Evolutionary conservation across 306 rosid genomes (phyloP).

Genomic region (Cicer yamashitae): DNA sequence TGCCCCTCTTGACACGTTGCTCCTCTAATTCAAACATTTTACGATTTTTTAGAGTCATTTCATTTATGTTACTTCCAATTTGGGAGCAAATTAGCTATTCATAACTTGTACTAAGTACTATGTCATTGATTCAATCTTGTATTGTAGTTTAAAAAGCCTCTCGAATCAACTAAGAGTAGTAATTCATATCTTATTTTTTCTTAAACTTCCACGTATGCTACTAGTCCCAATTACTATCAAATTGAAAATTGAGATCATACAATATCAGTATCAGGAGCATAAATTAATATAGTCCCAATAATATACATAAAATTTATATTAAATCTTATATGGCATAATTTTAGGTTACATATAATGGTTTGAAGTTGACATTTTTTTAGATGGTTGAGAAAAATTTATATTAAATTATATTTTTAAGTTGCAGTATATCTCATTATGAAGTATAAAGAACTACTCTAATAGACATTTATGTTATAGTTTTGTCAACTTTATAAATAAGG

Average conservation of each 20-base stretch:
- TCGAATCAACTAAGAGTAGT: background rate
- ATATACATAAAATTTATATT: too few species aligned
- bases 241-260: background rate
- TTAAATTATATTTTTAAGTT: too few species aligned
- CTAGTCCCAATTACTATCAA: background rate
- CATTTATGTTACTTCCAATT: background rate
- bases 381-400: too few species aligned
- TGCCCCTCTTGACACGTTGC: constrained; percentile 37
- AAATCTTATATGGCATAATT: too few species aligned
- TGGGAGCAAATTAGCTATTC: background rate
- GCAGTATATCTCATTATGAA: too few species aligned
- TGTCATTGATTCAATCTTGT: background rate
- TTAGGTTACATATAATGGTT: too few species aligned
- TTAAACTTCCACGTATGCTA: background rate
- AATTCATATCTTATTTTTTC: background rate
- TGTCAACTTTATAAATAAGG: too few species aligned
- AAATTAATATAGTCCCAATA: too few species aligned
- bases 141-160: background rate
- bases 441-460: too few species aligned
- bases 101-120: background rate
- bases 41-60: background rate
- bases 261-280: too few species aligned
- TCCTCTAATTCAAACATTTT: background rate
- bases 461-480: too few species aligned
- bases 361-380: too few species aligned